Evolutionary conservation across 2,329 filamentous ascomycete genomes (phyloP), one percentile per base, ranked within the genome.

Genomic region (Blastomyces silverae): DNA sequence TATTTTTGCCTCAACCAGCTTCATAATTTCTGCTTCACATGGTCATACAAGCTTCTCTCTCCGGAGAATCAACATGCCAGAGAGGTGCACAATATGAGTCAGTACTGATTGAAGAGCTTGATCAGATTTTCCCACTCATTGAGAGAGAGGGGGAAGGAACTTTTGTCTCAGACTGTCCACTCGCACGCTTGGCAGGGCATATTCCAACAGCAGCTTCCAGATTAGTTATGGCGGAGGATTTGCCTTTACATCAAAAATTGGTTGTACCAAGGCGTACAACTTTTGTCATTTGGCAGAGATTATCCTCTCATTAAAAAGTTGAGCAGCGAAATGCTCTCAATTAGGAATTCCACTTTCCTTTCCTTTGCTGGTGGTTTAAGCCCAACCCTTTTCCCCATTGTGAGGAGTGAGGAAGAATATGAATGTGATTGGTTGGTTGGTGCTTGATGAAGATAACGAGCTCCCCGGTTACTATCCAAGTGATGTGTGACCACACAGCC

Each of bases 61-160:
- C 64, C 69, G 66, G 15, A 70, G 65, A 17, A 67, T 52, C 31
- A 70, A 64, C 53, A 59, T 65, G 17, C 64, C 62, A n/a, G 67
- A 69, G 28, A 70, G 39, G 53, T 61, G 67, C 52, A 67, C 65
- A 64, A 70, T 67, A 39, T 31, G 67, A 65, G n/a, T 67, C 65
- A 37, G 65, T 68, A 22, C 4, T 28, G 2, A 28, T 69, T 62
- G 55, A 67, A 66, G 46, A 69, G 64, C 31, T 55, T 28, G 28
- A 61, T 67, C 58, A 69, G 60, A 53, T 61, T n/a, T n/a, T n/a
- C n/a, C n/a, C n/a, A 64, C 64, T 70, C 66, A 62, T 70, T 55
- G 13, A 64, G 65, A 62, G n/a, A n/a, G n/a, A n/a, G n/a, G n/a
- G n/a, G n/a, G n/a, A n/a, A n/a, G n/a, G n/a, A n/a, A 69, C 58